These are phyloP conservation scores for Verticillium alfalfae DNA, from an alignment of 2,329 filamentous ascomycete genomes.

Conservation along the genomic window DNA sequence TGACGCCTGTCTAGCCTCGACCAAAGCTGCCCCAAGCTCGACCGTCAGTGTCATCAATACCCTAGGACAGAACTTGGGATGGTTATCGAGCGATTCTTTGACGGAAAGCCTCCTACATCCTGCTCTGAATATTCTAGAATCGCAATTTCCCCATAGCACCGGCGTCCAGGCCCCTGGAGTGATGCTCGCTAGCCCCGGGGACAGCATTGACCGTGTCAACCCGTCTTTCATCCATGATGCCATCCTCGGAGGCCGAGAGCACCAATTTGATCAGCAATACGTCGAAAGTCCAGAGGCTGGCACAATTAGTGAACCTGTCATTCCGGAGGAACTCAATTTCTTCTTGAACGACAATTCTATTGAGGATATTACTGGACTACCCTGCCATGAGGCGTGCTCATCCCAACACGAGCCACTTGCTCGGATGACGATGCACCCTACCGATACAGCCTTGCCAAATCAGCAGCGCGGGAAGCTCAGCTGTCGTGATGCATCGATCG, in stretches of 20 bases:
- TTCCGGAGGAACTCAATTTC: neutral
- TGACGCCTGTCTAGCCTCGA: neutral
- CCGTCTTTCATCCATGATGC: neutral
- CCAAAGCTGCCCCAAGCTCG: neutral
- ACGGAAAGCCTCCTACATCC: neutral
- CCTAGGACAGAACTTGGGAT: neutral
- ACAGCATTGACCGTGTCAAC: neutral
- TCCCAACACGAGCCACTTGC: neutral
- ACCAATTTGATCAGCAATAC: neutral
- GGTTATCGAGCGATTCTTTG: neutral
- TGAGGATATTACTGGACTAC: constrained; percentile 5
- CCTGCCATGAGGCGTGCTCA: constrained; percentile 3
- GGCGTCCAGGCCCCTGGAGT: no score
- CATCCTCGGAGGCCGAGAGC: neutral
- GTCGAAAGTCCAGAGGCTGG: neutral
- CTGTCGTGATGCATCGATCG: constrained; percentile 14
- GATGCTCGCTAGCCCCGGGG: no score
- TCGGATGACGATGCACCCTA: neutral
- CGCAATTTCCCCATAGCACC: no score
- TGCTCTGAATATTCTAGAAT: neutral
- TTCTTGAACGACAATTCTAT: constrained; percentile 2
- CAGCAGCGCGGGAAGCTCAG: neutral
- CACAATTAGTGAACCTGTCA: neutral
- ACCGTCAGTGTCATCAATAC: neutral
- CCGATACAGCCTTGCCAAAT: neutral